Conservation (phyloP, 208 protist genomes). For the Angomonas deanei region DNA sequence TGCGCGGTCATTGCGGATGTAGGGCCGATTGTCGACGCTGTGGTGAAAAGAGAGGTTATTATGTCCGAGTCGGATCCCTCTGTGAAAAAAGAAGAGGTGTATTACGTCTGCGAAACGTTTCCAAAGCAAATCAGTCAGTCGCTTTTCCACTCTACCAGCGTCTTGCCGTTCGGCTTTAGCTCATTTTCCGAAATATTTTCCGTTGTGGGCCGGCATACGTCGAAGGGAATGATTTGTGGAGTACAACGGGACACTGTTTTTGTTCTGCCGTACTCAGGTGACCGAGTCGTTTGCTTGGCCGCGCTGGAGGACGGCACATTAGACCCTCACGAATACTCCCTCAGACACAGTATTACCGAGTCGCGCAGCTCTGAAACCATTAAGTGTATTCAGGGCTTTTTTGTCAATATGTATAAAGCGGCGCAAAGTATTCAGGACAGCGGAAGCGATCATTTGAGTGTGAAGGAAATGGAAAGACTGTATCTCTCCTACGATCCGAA, state of each 20-base stretch:
- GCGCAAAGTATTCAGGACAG: not conserved
- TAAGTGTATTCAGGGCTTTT: too few species aligned
- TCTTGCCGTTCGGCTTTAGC: conserved; percentile 55
- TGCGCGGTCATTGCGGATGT: conserved; percentile 31
- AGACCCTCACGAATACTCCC: too few species aligned
- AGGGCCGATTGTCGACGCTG: conserved; percentile 33
- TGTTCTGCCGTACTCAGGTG: conserved; percentile 38
- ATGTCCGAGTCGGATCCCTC: not conserved
- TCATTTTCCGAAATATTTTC: conserved; percentile 39
- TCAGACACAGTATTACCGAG: too few species aligned
- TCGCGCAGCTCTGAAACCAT: too few species aligned
- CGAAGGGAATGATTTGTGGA: conserved; percentile 35
- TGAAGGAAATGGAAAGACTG: not conserved
- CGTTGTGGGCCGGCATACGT: conserved; percentile 53
- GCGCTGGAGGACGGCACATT: too few species aligned
- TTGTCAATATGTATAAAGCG: not conserved
- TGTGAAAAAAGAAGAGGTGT: not conserved
- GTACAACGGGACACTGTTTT: conserved; percentile 12
- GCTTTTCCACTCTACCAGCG: conserved; percentile 48
- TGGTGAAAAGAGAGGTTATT: not conserved
- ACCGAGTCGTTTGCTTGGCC: too few species aligned
- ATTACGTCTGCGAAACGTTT: conserved; percentile 39
- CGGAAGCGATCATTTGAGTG: not conserved
- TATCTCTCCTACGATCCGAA: not conserved
- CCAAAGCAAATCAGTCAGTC: conserved; percentile 21